Evolutionary conservation across 2,329 filamentous ascomycete genomes (phyloP).

Genomic region (Amesomyces nigricolor): DNA sequence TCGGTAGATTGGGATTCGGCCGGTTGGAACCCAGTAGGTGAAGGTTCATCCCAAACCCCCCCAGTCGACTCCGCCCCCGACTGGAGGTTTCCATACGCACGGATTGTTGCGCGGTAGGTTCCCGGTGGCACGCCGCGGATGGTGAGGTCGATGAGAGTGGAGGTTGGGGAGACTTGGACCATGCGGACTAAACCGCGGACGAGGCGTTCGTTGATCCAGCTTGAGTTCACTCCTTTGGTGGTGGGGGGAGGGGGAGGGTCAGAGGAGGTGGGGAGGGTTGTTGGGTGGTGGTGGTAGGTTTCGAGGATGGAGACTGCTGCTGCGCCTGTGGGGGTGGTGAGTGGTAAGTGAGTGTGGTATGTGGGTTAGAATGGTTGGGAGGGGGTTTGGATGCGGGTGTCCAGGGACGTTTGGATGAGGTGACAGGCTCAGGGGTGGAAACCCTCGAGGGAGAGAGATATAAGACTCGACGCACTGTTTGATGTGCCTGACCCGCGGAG

Average conservation of each 20-base stretch:
- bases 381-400: too few species aligned
- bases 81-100: constrained; percentile 82
- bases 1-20: too few species aligned
- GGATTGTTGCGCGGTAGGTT: constrained; percentile 75
- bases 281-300: constrained; percentile 54
- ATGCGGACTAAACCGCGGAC: constrained; percentile 87
- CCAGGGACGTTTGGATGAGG: too few species aligned
- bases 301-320: constrained; percentile 96
- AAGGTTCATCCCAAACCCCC: constrained; percentile 57
- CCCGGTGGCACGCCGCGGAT: constrained; percentile 77
- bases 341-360: too few species aligned
- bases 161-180: constrained; percentile 76
- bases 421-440: not conserved
- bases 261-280: not conserved
- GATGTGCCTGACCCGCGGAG: constrained; percentile 80
- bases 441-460: not conserved
- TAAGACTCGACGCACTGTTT: constrained; percentile 58
- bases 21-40: too few species aligned
- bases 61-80: constrained; percentile 78
- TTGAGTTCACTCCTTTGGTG: constrained; percentile 8
- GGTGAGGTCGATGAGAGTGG: constrained; percentile 83
- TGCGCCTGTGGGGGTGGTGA: constrained; percentile 47
- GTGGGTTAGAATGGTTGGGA: too few species aligned
- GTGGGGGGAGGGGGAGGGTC: too few species aligned
- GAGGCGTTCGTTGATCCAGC: constrained; percentile 39